Evolutionary conservation across 1,284 basidiomycete genomes (phyloP), one percentile per base, ranked within the genome.

Genomic region (Malassezia caprae): DNA sequence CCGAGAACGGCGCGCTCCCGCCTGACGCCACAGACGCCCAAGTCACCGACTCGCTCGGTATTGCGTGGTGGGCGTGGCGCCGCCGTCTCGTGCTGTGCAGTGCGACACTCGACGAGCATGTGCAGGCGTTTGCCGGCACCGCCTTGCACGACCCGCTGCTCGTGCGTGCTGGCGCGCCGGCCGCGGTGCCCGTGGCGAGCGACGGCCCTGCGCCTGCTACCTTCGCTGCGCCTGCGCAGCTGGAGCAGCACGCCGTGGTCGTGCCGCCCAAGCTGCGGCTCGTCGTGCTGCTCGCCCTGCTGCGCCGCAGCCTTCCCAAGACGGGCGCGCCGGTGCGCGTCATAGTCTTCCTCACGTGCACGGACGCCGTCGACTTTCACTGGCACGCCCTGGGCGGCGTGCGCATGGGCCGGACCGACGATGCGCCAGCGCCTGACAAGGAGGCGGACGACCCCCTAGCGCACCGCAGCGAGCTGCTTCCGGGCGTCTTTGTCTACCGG

Each of bases 311-410:
- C 5, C 78, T 96, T 34, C 62, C 64, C 5, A 69, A 73, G 35
- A 53, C 52, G 2, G 50, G 47, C 23, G 67, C 71, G 17, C 76
- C 78, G 0, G 55, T 62, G 1, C 79, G 80, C 63, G 83, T 96
- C 41, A 90, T 99, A 50, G 90, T 98, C 5, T 99, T 99, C 76
- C 78, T 98, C 58, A 90, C 86, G 66, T 96, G 90, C 66, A 98
- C 90, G 2, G 91, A 96, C 75, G 89, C 90, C 1, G 94, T 99
- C 30, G 93, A 99, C 75, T 96, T 90, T 72, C 90, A 96, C 73
- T 98, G 88, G 87, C 81, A 81, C 44, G 79, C 96, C n/a, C 77
- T 98, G 0, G 87, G 85, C 1, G 82, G 84, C 1, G 80, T 87
- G 19, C 75, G 77, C 8, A 93, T 96, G 88, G 24, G 31, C 32